These are phyloP conservation scores for Magnusiomyces sp. DNA, from an alignment of 1,139 yeast species.

Conservation along the genomic window DNA sequence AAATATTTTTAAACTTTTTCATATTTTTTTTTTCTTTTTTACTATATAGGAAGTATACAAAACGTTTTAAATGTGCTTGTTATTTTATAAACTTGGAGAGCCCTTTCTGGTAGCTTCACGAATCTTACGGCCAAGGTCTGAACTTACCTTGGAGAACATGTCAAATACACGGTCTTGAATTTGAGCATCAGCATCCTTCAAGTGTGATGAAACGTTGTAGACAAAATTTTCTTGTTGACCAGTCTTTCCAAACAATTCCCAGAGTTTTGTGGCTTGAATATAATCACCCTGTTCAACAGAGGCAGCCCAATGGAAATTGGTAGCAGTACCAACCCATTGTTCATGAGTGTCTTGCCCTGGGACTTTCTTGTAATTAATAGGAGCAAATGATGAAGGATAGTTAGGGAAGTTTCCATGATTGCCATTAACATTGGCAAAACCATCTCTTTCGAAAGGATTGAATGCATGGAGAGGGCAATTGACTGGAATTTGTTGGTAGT, in stretches of 20 bases:
- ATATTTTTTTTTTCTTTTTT: too few species aligned
- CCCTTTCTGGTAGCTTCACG: constrained; percentile 53
- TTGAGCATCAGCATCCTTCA: constrained; percentile 55
- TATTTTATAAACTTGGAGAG: constrained; percentile 42
- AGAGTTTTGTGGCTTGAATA: constrained; percentile 58
- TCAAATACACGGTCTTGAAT: constrained; percentile 76
- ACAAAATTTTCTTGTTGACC: constrained; percentile 72
- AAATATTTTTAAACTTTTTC: too few species aligned
- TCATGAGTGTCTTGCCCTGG: constrained; percentile 58
- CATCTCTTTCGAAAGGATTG: constrained; percentile 61
- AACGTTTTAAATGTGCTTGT: too few species aligned
- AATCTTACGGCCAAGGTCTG: constrained; percentile 53
- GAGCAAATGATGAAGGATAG: constrained; percentile 38
- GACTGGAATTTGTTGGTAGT: constrained; percentile 67
- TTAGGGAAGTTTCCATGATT: constrained; percentile 83
- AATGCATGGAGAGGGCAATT: constrained; percentile 41
- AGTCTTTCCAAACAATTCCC: constrained; percentile 61
- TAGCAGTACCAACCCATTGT: constrained; percentile 80
- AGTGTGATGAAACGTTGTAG: constrained; percentile 76
- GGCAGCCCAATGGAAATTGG: constrained; percentile 80
- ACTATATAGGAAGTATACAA: too few species aligned
- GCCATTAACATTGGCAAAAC: constrained; percentile 66
- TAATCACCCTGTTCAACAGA: constrained; percentile 54
- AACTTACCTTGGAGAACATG: constrained; percentile 66
- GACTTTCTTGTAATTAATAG: constrained; percentile 41